Percentiles rank a stretch among this genome's conserved stretches.
These are phyloP conservation scores for Capillidium heterosporum DNA, from an alignment of 371 early-diverging fungal genomes.

Conservation along the genomic window DNA sequence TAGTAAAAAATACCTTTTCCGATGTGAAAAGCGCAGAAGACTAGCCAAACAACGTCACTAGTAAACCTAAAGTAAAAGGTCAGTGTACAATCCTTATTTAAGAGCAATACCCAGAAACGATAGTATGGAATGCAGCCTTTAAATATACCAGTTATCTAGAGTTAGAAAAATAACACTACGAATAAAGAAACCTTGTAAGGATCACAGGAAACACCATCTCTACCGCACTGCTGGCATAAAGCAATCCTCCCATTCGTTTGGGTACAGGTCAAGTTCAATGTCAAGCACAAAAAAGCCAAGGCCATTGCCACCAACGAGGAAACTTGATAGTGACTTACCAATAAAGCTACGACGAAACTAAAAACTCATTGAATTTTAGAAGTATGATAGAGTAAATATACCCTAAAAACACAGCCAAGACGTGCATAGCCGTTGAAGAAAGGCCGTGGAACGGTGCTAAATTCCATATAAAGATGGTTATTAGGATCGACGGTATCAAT, in stretches of 20 bases:
- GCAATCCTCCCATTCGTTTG: slow-evolving; percentile 20
- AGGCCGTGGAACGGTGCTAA: not conserved
- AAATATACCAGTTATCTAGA: not conserved
- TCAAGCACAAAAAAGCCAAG: slow-evolving; percentile 26
- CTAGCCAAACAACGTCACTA: slow-evolving; percentile 40
- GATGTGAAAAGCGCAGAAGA: slow-evolving; percentile 51
- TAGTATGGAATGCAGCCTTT: not conserved
- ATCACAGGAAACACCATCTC: slow-evolving; percentile 20
- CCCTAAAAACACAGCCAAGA: slow-evolving; percentile 1
- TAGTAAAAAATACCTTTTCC: slow-evolving; percentile 20
- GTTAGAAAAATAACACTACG: not conserved
- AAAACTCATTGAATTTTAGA: not conserved
- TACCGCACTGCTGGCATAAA: slow-evolving; percentile 32
- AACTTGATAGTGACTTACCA: slow-evolving; percentile 32
- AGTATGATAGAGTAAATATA: not conserved
- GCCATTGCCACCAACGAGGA: slow-evolving; percentile 30
- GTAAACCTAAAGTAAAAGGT: slow-evolving; percentile 26
- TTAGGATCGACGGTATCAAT: not conserved
- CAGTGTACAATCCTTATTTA: slow-evolving; percentile 19
- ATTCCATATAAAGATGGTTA: not conserved
- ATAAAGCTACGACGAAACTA: slow-evolving; percentile 36
- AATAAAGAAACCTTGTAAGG: slow-evolving; percentile 18
- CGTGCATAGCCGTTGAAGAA: slow-evolving; percentile 1
- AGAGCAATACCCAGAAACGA: slow-evolving; percentile 2
- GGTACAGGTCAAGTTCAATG: slow-evolving; percentile 36